A percentile compares a stretch with the other conserved stretches of the same genome.
Conservation (phyloP, 352 stramenopile genomes). For the Pythium sp. region DNA sequence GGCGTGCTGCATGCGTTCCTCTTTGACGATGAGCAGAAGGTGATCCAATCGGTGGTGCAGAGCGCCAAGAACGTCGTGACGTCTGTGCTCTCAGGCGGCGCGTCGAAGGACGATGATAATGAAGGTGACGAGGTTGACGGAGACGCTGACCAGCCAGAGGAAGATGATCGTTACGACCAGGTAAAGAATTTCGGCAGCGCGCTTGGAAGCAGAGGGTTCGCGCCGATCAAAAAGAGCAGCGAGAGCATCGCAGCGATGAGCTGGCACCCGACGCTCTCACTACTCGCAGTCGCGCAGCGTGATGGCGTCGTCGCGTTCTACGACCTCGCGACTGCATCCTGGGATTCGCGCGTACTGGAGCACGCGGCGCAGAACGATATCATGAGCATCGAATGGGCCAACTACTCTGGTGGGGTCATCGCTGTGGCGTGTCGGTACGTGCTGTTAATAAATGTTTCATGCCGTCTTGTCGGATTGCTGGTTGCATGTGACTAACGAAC, state of each 20-base stretch:
- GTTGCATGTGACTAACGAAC: not conserved
- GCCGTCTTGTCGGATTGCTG: not conserved
- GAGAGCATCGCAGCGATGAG: conserved; percentile 57
- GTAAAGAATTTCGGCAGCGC: not conserved
- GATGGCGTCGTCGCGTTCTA: conserved; percentile 73
- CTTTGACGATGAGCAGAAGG: conserved; percentile 56
- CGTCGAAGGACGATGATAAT: conserved; percentile 21
- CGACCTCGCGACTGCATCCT: conserved; percentile 45
- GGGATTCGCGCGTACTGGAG: conserved; percentile 62
- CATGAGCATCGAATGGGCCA: conserved; percentile 60
- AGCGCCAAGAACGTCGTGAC: conserved; percentile 15
- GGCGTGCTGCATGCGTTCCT: conserved; percentile 38
- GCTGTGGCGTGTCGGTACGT: conserved; percentile 61
- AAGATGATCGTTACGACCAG: conserved; percentile 5
- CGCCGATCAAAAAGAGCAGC: conserved; percentile 15
- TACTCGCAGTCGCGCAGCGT: conserved; percentile 69
- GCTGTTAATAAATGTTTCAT: not conserved
- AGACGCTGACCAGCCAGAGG: conserved; percentile 24
- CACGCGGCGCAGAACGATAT: conserved; percentile 57
- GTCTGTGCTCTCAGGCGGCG: conserved; percentile 26
- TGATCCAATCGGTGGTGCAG: conserved; percentile 38
- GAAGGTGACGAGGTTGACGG: conserved; percentile 27
- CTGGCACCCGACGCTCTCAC: conserved; percentile 52
- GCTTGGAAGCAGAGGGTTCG: conserved; percentile 1
- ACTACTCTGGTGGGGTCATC: conserved; percentile 51